Conservation (phyloP, 1,284 basidiomycete species). For the Ceratobasidium papillatum region DNA sequence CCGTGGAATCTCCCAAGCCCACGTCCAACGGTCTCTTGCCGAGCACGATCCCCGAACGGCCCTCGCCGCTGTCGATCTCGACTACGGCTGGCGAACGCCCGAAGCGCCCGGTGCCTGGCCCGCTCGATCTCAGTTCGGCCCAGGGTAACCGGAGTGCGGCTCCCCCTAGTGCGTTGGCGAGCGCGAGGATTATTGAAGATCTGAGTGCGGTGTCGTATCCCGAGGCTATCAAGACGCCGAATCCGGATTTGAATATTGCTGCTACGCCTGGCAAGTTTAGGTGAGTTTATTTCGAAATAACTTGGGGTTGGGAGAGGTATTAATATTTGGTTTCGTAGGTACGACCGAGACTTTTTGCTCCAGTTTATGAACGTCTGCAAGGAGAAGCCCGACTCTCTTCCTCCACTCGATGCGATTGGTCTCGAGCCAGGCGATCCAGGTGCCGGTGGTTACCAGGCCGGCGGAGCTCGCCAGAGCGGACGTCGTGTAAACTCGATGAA, state of each 20-base stretch:
- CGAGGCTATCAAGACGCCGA: constrained; percentile 83
- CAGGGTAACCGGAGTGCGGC: constrained; percentile 56
- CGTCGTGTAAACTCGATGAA: constrained; percentile 38
- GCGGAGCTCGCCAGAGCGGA: constrained; percentile 36
- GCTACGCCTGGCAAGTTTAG: constrained; percentile 89
- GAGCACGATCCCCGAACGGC: constrained; percentile 54
- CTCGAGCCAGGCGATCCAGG: constrained; percentile 77
- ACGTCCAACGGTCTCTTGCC: constrained; percentile 51
- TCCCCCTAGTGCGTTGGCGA: constrained; percentile 72
- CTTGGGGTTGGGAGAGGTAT: not conserved
- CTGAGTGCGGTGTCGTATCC: constrained; percentile 85
- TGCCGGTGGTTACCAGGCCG: constrained; percentile 39
- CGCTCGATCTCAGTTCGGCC: constrained; percentile 70
- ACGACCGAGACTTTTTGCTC: constrained; percentile 96
- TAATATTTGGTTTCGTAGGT: constrained; percentile 59
- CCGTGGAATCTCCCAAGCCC: constrained; percentile 51
- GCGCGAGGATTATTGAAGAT: constrained; percentile 85
- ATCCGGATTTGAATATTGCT: constrained; percentile 83
- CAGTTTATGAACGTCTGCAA: constrained; percentile 97
- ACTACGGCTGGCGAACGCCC: constrained; percentile 48
- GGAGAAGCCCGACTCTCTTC: constrained; percentile 91
- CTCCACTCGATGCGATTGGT: constrained; percentile 90
- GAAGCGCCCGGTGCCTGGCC: constrained; percentile 61
- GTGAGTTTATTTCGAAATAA: constrained; percentile 53
- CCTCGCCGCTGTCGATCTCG: constrained; percentile 48